Base-by-base conservation (phyloP, 1,284 basidiomycete species). In the Bjerkandera adusta region DNA sequence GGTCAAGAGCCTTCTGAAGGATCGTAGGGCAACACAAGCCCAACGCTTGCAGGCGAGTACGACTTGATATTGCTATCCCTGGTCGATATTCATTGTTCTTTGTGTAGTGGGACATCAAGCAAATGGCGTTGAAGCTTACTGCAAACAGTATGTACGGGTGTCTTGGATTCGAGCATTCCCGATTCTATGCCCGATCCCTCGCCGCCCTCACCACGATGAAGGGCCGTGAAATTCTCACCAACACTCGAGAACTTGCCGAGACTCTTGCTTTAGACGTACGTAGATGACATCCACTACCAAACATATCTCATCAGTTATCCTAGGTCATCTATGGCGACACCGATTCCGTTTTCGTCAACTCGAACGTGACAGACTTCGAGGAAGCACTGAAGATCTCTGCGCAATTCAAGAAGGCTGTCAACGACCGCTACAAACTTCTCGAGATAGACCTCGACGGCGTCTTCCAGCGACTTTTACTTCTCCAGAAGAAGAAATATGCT, bases 91-190 rank as follows among this genome's bases (percentile, higher is more conserved):
- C 16, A 16, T n/a, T 49, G 5, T 25, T 16, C 11, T 22, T 7
- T 18, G 25, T 45, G 8, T 58, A 94, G 87, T 95, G 87, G 63
- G 92, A 99, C 61, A 97, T 99, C 72, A 96, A 95, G 65, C 97
- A 99, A 63, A 85, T 92, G 64, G 97, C 97, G 4, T 76, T 99
- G 49, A 99, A 99, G 72, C 84, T 99, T 43, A 99, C 96, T 1
- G 97, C 97, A 50, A 99, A 99, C 74, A 96, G 92, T 74, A 99
- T 99, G 96, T 99, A 99, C 67, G 97, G 97, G 18, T 99, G 97
- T 76, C 85, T 99, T 24, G 97, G 97, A 45, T 99, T 98, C 65
- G 92, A 96, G 62, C 91, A 95, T 55, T 97, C 95, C 15, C 77
- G 97, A 38, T 99, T 99, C 75, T 97, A 95, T 57, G 97, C 96